Percentiles rank a stretch among this genome's conserved stretches.
These are phyloP conservation scores for Leptomonas seymouri DNA, from an alignment of 208 protist species.

Conservation along the genomic window DNA sequence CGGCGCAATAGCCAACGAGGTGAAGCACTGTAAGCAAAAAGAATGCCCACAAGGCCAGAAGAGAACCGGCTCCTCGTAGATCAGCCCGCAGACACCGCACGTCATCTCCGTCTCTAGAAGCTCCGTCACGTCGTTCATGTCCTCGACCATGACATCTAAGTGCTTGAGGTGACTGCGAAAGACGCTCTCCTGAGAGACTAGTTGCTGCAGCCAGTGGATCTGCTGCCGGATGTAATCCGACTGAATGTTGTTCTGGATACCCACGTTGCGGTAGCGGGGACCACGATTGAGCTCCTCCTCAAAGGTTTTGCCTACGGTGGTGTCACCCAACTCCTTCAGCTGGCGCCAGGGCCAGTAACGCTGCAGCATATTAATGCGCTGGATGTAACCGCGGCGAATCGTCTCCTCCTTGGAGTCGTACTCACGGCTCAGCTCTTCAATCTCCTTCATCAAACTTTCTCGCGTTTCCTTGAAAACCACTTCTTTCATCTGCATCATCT, in stretches of 20 bases:
- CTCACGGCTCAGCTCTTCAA: slow-evolving; percentile 41
- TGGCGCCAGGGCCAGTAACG: slow-evolving; percentile 90
- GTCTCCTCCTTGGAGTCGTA: slow-evolving; percentile 35
- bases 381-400: slow-evolving; percentile 71
- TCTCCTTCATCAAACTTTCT: slow-evolving; percentile 44
- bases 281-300: slow-evolving; percentile 80
- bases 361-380: slow-evolving; percentile 80
- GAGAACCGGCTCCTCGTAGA: slow-evolving; percentile 84
- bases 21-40: slow-evolving; percentile 82
- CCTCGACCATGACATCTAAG: slow-evolving; percentile 78
- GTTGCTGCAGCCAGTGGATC: slow-evolving; percentile 72
- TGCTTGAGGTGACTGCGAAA: slow-evolving; percentile 69
- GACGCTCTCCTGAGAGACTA: slow-evolving; percentile 51
- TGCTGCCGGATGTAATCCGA: slow-evolving; percentile 81
- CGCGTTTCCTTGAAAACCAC: slow-evolving; percentile 30
- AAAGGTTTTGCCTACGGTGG: slow-evolving; percentile 73
- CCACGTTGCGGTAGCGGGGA: slow-evolving; percentile 79
- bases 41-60: slow-evolving; percentile 90
- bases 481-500: slow-evolving; percentile 44
- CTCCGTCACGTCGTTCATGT: slow-evolving; percentile 84
- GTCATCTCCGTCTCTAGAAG: slow-evolving; percentile 75
- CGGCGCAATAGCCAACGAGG: slow-evolving; percentile 80
- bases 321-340: slow-evolving; percentile 79
- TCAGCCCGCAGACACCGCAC: slow-evolving; percentile 74
- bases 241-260: slow-evolving; percentile 84